Evolutionary conservation across 2,329 filamentous ascomycete genomes (phyloP).

Genomic region (Fusarium paranaense): DNA sequence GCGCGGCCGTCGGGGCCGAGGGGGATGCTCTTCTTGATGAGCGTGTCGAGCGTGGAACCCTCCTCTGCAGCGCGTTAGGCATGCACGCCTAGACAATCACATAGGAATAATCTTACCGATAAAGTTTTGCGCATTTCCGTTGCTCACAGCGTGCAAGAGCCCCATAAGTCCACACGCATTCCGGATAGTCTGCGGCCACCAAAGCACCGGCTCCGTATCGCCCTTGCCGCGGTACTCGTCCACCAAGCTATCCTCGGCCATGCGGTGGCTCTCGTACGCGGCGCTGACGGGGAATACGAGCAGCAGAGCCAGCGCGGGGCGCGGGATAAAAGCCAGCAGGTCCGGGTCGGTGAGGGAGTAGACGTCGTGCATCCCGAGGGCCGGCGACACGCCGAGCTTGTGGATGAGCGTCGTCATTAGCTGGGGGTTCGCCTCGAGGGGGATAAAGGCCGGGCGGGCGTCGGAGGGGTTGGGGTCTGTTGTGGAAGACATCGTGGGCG

Average conservation of each 20-base stretch:
- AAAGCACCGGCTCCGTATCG: constrained; percentile 79
- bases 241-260: constrained; percentile 75
- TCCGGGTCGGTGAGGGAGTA: constrained; percentile 89
- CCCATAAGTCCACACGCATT: constrained; percentile 95
- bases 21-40: constrained; percentile 78
- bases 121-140: constrained; percentile 75
- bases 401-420: constrained; percentile 87
- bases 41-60: constrained; percentile 68
- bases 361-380: constrained; percentile 87
- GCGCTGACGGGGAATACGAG: constrained; percentile 90
- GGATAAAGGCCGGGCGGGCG: constrained; percentile 63
- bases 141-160: constrained; percentile 83
- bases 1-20: constrained; percentile 76
- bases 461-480: constrained; percentile 55
- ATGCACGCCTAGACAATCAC: background rate
- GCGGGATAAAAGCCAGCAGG: constrained; percentile 86
- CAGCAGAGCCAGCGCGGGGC: constrained; percentile 87
- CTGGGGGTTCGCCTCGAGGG: constrained; percentile 82
- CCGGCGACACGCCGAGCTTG: constrained; percentile 83
- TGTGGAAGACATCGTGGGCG: constrained; percentile 46
- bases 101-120: constrained; percentile 59
- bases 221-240: constrained; percentile 76
- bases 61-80: constrained; percentile 49
- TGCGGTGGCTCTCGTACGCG: constrained; percentile 81
- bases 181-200: constrained; percentile 95